Base-by-base conservation (phyloP, 306 rosid species). In the Cicer chorassanicum region DNA sequence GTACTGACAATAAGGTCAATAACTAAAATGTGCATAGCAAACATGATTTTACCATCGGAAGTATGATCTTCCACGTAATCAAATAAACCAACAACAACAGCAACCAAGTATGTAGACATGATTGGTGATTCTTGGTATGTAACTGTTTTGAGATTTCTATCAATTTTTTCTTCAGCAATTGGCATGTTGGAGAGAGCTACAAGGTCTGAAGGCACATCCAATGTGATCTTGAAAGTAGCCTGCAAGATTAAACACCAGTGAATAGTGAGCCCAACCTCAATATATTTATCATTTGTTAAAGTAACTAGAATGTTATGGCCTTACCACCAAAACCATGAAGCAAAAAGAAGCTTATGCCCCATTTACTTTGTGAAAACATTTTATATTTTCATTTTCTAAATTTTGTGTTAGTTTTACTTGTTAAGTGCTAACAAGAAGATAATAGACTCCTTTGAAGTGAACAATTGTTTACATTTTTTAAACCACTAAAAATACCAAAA, bases 101-200 rank as follows among this genome's bases (percentile, higher is more conserved):
- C 97, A 82, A 91, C 98, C 81, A 93, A 78, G 82, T 93, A 93
- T 36, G 98, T 91, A 53, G 97, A 93, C 98, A 93, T 93, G 68
- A 88, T 81, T 41, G 98, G 97, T 21, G 98, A 87, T 83, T 93
- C 98, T 75, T 83, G 84, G 76, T 78, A 93, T 10, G 89, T 75
- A 77, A 93, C 92, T 13, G 84, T 89, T 84, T 87, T 93, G 43
- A 84, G 73, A 72, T 80, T 65, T 18, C 92, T 96, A 55, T 87
- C 71, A 65, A 74, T 73, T 83, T 80, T 88, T 86, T 93, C 98
- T 79, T 86, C 93, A 51, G 75, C 24, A 75, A 91, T 36, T n/a
- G 97, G 97, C 98, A 93, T 89, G 90, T 93, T 93, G 82, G 98
- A 93, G 65, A 93, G 97, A 42, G 97, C 96, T 59, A 89, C 78